These are phyloP conservation scores for Stachybotrys echinatus DNA, from an alignment of 2,329 filamentous ascomycete genomes.

Conservation along the genomic window DNA sequence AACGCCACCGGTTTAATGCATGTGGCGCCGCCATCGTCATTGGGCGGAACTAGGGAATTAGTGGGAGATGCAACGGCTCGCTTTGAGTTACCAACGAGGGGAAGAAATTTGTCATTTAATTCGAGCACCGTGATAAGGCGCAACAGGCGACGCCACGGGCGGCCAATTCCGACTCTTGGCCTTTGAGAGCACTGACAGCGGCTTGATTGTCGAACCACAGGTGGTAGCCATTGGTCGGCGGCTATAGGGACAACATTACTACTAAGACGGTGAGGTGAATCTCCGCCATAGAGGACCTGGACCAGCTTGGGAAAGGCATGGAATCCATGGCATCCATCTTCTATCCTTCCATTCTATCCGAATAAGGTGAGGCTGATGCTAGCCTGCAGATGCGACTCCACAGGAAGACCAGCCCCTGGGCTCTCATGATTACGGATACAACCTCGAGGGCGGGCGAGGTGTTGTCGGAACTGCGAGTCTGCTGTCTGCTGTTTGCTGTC, in stretches of 20 bases:
- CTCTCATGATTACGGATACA: too few species aligned
- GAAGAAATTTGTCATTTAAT: too few species aligned
- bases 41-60: neutral
- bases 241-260: neutral
- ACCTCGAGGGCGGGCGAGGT: too few species aligned
- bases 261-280: neutral
- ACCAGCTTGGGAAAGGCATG: neutral
- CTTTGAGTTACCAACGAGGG: too few species aligned
- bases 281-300: neutral
- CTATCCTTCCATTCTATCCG: neutral
- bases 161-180: neutral
- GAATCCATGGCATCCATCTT: neutral
- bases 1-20: neutral
- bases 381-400: neutral
- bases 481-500: too few species aligned
- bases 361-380: neutral
- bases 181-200: neutral
- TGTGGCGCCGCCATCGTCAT: neutral
- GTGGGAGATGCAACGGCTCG: neutral
- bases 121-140: neutral
- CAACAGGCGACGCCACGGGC: neutral
- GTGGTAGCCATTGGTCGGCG: too few species aligned
- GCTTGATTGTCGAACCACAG: neutral
- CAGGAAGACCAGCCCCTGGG: neutral
- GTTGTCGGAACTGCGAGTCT: too few species aligned